Evolutionary conservation across 2,329 filamentous ascomycete species (phyloP), one percentile per base, ranked within the genome.

Genomic region (Cyphellophora europaea): DNA sequence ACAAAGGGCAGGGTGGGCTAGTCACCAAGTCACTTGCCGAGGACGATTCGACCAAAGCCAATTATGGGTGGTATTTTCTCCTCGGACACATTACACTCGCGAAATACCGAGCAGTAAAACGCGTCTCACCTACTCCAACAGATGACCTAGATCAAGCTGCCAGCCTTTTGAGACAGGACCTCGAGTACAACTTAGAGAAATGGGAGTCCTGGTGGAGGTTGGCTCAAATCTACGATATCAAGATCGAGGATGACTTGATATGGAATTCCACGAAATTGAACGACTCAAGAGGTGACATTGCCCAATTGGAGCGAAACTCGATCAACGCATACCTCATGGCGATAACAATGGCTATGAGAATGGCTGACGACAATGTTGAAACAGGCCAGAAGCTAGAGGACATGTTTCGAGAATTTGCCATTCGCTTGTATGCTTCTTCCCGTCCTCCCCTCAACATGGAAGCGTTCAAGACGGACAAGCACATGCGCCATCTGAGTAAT

Each of bases 201-300:
- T 94, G 87, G 87, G 83, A 93, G 54, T 82, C 83, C 0, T 94
- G 87, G 87, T 91, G 89, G 55, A 75, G 85, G 10, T 71, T 93
- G 15, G 87, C 81, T 0, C 86, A 93, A 55, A 85, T 82, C 32
- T 88, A 86, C 50, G 87, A 94, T 56, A 81, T 84, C 33, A 86
- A 93, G 49, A 65, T 93, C 11, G 87, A 94, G 43, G 87, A 94
- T 56, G 76, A 79, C 5, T 82, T 93, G 4, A 74, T 88, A 4
- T 93, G 87, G 87, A 82, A 80, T 13, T 83, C 86, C 1, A 86
- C 93, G 48, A 93, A 93, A 58, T 79, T 93, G 60, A 93, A 93
- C 59, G 89, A 82, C 53, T 80, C 82, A 49, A 77, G 82, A 36
- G 63, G 66, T 3, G 85, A 93, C 38, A 60, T 93, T 29, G 72